phyloP scores from a whole-genome alignment of 1,284 basidiomycete species.

The Trametes versicolor region DNA sequence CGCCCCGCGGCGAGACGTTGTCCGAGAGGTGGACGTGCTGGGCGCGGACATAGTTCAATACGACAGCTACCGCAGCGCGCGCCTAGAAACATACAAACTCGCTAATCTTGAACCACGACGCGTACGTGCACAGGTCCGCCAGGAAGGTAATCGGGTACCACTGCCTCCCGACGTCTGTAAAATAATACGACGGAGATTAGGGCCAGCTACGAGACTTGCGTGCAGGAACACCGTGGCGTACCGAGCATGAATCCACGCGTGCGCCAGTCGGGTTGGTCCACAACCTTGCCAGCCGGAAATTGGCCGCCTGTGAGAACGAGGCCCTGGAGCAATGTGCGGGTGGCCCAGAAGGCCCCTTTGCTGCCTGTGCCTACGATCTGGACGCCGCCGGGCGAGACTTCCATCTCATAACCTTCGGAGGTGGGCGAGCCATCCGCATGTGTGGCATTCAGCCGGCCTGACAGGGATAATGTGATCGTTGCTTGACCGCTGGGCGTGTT shows the following conservation, averaged over 20 bases:
- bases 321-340: slow-evolving; percentile 48
- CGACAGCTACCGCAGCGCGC: slow-evolving; percentile 4
- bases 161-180: slow-evolving; percentile 47
- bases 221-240: slow-evolving; percentile 1
- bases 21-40: slow-evolving; percentile 43
- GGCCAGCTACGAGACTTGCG: not conserved
- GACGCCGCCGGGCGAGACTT: slow-evolving; percentile 36
- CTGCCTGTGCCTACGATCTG: slow-evolving; percentile 45
- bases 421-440: slow-evolving; percentile 43
- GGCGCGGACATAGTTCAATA: not conserved
- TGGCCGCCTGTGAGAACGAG: slow-evolving; percentile 40
- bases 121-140: slow-evolving; percentile 47
- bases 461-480: slow-evolving; percentile 42
- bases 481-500: slow-evolving; percentile 4
- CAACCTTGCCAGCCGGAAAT: slow-evolving; percentile 43
- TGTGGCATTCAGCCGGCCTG: slow-evolving; percentile 32
- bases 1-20: slow-evolving; percentile 35
- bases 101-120: slow-evolving; percentile 49
- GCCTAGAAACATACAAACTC: slow-evolving; percentile 40
- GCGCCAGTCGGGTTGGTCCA: slow-evolving; percentile 48
- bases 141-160: slow-evolving; percentile 47
- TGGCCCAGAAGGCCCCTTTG: slow-evolving; percentile 49
- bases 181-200: not conserved
- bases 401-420: slow-evolving; percentile 46
- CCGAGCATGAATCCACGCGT: slow-evolving; percentile 50